Evolutionary conservation across 1,284 basidiomycete species (phyloP).

Genomic region (Uromyces viciae-fabae): DNA sequence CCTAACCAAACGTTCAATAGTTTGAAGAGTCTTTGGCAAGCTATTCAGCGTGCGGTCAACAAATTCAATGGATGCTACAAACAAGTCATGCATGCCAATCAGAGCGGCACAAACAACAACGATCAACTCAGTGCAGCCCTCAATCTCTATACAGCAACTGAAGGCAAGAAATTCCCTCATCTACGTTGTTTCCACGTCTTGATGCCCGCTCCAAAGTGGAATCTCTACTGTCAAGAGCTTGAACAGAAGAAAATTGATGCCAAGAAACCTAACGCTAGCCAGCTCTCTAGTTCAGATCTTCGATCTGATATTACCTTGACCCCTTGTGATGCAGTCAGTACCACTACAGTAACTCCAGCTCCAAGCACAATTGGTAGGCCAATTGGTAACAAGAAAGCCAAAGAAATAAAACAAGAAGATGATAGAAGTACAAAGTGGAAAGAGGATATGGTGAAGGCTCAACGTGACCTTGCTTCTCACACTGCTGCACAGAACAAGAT

Average conservation of each 20-base stretch:
- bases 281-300: neutral
- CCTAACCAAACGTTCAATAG: neutral
- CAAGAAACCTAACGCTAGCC: neutral
- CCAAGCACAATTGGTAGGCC: neutral
- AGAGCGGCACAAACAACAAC: neutral
- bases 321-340: neutral
- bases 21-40: slow-evolving; percentile 1
- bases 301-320: neutral
- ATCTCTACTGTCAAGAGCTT: neutral
- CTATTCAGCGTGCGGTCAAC: neutral
- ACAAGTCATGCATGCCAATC: neutral
- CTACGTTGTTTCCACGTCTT: neutral
- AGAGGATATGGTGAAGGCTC: neutral
- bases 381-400: neutral
- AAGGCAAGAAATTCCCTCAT: neutral
- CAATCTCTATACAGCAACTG: neutral
- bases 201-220: neutral
- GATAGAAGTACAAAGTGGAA: neutral
- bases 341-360: neutral
- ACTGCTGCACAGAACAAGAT: neutral
- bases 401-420: neutral
- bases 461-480: neutral
- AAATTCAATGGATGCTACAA: neutral
- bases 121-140: neutral
- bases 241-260: neutral